Evolutionary conservation across 306 rosid genomes (phyloP).

Genomic region (Ceratonia siliqua): DNA sequence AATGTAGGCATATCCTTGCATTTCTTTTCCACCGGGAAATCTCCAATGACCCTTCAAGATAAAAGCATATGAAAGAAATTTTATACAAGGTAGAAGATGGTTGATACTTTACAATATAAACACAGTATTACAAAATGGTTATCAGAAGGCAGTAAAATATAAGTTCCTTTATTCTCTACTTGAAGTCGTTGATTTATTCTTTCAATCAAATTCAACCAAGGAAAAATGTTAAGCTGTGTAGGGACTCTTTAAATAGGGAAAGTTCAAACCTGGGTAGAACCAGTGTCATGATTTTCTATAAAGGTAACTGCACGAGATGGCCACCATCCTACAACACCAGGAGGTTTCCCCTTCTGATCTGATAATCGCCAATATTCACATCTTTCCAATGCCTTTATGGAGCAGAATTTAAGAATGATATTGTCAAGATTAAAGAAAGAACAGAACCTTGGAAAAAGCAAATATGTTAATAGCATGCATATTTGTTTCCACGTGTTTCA

Average conservation of each 20-base stretch:
- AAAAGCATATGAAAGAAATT: constrained; percentile 24
- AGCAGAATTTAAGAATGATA: background rate
- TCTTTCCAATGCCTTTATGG: constrained; percentile 66
- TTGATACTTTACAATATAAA: background rate
- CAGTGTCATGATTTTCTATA: constrained; percentile 98
- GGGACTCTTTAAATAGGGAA: constrained; percentile 7
- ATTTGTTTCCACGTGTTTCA: background rate
- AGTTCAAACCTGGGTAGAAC: constrained; percentile 89
- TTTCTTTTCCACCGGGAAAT: constrained; percentile 85
- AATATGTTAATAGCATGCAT: background rate
- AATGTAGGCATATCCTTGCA: constrained; percentile 98
- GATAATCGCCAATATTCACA: constrained; percentile 99
- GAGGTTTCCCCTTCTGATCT: constrained; percentile 88
- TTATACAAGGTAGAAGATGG: background rate
- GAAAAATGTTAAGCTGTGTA: background rate
- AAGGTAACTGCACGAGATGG: constrained; percentile 98
- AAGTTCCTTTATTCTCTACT: background rate
- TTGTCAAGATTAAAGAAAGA: constrained; percentile 16
- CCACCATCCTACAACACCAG: constrained; percentile 99
- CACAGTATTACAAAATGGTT: background rate
- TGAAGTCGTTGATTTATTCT: constrained; percentile 8
- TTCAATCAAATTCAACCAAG: constrained; percentile 8
- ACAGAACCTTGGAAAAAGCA: background rate
- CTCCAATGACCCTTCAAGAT: constrained; percentile 96
- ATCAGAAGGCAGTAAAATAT: background rate